Base-by-base conservation (phyloP, 2,329 filamentous ascomycete species). In the Nemania sp. region DNA sequence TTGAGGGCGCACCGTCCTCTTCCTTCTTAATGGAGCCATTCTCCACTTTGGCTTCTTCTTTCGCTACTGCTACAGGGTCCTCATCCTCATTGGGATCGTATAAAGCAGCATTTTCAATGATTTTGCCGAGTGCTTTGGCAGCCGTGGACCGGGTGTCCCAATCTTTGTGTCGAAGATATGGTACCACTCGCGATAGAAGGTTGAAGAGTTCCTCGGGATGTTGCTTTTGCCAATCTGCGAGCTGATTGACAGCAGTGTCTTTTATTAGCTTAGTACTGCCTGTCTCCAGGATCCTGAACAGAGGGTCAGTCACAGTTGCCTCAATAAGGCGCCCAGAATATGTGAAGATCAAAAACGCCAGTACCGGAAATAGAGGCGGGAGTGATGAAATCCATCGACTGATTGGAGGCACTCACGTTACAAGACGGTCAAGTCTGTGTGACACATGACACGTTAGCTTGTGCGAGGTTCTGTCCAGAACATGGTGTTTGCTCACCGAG, bases 121-220 rank as follows among this genome's bases (percentile, higher is more conserved):
- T 98, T 70, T 94, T 92, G 60, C 94, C 94, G 60, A 99, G 89
- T 18, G 95, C 95, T 77, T 94, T 96, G 68, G 94, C 92, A 48
- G 96, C 90, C 55, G 95, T 96, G 63, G 90, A 93, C 68, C 96
- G 84, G 25, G 95, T 99, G 73, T 99, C 95, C 95, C 95, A 99
- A 73, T 93, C 94, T 75, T 94, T 97, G 68, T 95, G 94, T 60
- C 91, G 87, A 32, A 99, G 83, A 76, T 97, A 99, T 1, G 95
- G 94, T n/a, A 99, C 88, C 34, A 99, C 93, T 62, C 94, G 85
- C 32, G 92, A 94, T 12, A 99, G 83, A 6, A 99, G 84, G 73
- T 98, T 97, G 78, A 98, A 98, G 1, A 99, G 82, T 76, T 99
- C 96, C 78, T 99, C 94, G 0, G 95, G 95, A 71, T 98, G 95